These are phyloP conservation scores for Umbelopsis sp. DNA, from an alignment of 371 early-diverging fungal species.

Conservation along the genomic window DNA sequence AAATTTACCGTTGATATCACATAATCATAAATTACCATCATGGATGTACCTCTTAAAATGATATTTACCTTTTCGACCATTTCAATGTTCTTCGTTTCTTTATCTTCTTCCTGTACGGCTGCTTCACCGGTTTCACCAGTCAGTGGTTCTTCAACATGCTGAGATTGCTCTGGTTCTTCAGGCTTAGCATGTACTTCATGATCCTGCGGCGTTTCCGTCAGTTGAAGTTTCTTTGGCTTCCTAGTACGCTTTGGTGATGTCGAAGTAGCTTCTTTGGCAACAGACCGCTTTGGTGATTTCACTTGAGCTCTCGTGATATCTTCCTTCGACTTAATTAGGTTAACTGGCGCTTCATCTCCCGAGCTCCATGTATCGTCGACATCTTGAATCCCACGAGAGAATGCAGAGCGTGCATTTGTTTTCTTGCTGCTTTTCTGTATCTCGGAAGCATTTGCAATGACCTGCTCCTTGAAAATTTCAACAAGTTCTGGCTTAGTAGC, in stretches of 20 bases:
- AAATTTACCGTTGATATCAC: no score
- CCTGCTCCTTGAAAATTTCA: not conserved
- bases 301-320: not conserved
- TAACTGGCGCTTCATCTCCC: conserved; percentile 6
- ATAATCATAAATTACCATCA: no score
- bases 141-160: not conserved
- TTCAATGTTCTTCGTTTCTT: not conserved
- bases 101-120: not conserved
- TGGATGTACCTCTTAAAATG: no score
- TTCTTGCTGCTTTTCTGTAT: not conserved
- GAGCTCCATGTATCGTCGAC: conserved; percentile 9
- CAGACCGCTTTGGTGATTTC: not conserved
- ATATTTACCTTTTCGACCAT: not conserved
- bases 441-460: not conserved
- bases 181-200: not conserved
- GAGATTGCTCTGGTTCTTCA: not conserved
- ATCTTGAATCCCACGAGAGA: not conserved
- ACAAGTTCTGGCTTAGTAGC: conserved; percentile 15
- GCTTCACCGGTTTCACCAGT: not conserved
- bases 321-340: not conserved
- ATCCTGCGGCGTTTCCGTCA: not conserved
- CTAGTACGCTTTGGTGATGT: conserved; percentile 7
- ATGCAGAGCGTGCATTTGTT: not conserved
- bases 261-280: not conserved
- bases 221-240: not conserved